Conservation (phyloP, 352 stramenopile species). For the Globisporangium yorkense region DNA sequence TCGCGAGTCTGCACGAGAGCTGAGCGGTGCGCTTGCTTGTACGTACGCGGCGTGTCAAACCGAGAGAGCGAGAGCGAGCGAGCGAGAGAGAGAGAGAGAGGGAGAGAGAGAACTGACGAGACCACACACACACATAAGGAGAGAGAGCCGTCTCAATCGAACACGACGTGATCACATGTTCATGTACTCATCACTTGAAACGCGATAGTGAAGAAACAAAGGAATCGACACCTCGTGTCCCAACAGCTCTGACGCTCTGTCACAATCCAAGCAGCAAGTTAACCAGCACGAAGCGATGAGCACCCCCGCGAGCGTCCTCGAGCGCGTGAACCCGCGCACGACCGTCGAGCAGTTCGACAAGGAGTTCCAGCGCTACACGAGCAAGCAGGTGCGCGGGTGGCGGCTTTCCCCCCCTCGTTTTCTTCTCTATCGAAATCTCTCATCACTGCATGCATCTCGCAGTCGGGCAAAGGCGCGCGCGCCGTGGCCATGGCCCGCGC, state of each 20-base stretch:
- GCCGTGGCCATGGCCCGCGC: slow-evolving; percentile 73
- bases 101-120: not conserved
- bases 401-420: not conserved
- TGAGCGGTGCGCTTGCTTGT: slow-evolving; percentile 6
- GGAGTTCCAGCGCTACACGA: slow-evolving; percentile 85
- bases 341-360: slow-evolving; percentile 74
- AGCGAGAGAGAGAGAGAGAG: not conserved
- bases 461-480: slow-evolving; percentile 60
- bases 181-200: too few species aligned
- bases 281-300: not conserved
- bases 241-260: too few species aligned
- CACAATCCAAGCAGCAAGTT: too few species aligned
- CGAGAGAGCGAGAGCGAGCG: not conserved
- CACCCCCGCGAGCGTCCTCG: slow-evolving; percentile 5
- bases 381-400: slow-evolving; percentile 47
- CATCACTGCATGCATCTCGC: not conserved
- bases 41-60: too few species aligned
- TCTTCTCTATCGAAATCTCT: not conserved
- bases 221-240: too few species aligned
- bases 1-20: slow-evolving; percentile 76
- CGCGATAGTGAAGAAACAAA: too few species aligned
- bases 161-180: too few species aligned
- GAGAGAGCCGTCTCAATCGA: not conserved
- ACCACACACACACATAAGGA: not conserved
- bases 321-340: slow-evolving; percentile 18